Conservation (phyloP, 139 green algal genomes). For the Tetradesmus obliquus region DNA sequence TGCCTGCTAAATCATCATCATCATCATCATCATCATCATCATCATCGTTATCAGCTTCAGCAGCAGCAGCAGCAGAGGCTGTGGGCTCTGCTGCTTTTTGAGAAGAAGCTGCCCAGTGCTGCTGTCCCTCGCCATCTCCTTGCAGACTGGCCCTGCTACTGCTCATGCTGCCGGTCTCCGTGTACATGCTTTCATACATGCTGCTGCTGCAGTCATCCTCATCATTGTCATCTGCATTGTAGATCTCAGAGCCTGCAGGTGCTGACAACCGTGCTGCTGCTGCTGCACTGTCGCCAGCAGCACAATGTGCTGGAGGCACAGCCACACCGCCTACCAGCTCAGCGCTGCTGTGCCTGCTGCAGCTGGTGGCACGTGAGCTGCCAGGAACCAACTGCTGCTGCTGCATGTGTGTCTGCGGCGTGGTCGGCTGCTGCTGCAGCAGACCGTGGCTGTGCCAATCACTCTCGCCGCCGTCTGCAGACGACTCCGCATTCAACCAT, state of each 20-base stretch:
- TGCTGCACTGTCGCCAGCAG: background rate
- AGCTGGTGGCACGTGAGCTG: background rate
- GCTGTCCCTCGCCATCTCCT: background rate
- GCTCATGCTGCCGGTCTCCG: background rate
- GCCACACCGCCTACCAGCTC: background rate
- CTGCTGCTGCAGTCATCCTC: background rate
- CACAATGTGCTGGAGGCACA: background rate
- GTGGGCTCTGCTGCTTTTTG: background rate
- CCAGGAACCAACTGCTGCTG: background rate
- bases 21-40: too few species aligned
- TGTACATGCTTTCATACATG: background rate
- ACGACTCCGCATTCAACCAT: background rate
- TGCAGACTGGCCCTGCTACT: background rate
- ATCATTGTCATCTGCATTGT: too few species aligned
- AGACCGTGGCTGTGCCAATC: background rate
- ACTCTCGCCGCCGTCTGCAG: background rate
- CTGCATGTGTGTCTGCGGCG: background rate
- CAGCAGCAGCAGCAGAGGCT: background rate
- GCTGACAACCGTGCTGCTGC: background rate
- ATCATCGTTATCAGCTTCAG: background rate
- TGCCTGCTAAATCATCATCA: background rate
- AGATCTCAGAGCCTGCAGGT: background rate
- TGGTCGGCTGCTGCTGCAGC: background rate
- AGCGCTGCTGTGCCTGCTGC: slow-evolving; percentile 16
- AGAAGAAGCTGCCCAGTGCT: background rate